phyloP scores from a whole-genome alignment of 148 eudicot species.

The Polygonum aviculare region DNA sequence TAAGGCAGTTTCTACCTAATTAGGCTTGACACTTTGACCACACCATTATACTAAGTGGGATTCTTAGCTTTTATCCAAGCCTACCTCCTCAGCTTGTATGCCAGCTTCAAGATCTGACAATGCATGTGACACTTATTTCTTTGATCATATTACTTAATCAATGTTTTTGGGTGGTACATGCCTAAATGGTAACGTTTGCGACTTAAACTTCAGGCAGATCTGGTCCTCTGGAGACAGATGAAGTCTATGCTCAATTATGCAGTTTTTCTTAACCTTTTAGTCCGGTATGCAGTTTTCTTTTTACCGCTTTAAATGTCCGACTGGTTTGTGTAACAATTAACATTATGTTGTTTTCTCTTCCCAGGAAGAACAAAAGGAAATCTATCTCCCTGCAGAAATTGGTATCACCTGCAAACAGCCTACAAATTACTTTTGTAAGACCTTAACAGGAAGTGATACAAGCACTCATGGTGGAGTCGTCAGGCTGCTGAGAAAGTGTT shows the following conservation, averaged over 20 bases:
- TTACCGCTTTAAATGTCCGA: neutral
- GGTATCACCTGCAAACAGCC: slow-evolving; percentile 71
- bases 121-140: slow-evolving; percentile 26
- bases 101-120: slow-evolving; percentile 38
- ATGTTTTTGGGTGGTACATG: neutral
- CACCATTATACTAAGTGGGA: neutral
- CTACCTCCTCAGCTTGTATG: slow-evolving; percentile 37
- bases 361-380: slow-evolving; percentile 68
- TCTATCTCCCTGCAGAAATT: slow-evolving; percentile 53
- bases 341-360: neutral
- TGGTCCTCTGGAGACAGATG: slow-evolving; percentile 44
- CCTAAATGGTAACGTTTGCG: slow-evolving; percentile 1
- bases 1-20: neutral
- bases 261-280: neutral
- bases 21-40: neutral
- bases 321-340: neutral
- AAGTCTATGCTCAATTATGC: slow-evolving; percentile 44
- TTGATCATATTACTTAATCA: neutral
- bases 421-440: slow-evolving; percentile 87
- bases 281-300: no score
- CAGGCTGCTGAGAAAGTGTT: slow-evolving; percentile 96
- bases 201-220: slow-evolving; percentile 33
- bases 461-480: slow-evolving; percentile 95
- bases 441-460: slow-evolving; percentile 88
- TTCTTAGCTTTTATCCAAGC: slow-evolving; percentile 20